These are phyloP conservation scores for Suillus lakei DNA, from an alignment of 768 basidiomycete genomes.

Conservation along the genomic window DNA sequence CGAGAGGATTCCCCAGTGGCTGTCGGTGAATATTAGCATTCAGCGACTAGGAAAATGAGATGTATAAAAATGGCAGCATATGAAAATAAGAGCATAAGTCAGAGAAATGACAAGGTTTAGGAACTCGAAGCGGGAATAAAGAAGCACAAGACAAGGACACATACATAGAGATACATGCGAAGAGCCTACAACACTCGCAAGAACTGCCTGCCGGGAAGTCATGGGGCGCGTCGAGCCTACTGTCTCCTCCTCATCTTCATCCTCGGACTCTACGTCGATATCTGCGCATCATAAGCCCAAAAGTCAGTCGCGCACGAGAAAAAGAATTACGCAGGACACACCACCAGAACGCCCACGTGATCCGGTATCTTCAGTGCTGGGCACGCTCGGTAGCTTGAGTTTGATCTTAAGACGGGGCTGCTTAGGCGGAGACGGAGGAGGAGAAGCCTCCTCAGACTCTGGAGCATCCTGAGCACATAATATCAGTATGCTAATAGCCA, in stretches of 20 bases:
- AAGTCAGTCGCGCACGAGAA: background rate
- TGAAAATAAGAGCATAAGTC: background rate
- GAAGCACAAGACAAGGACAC: background rate
- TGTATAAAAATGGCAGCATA: background rate
- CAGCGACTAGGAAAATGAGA: background rate
- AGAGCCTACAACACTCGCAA: constrained; percentile 70
- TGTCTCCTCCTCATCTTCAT: constrained; percentile 43
- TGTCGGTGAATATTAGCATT: background rate
- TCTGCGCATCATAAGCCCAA: constrained; percentile 26
- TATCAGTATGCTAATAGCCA: constrained; percentile 25
- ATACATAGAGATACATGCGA: constrained; percentile 69
- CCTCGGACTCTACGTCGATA: constrained; percentile 47
- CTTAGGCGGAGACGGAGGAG: constrained; percentile 33
- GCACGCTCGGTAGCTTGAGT: constrained; percentile 54
- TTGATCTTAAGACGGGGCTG: constrained; percentile 63
- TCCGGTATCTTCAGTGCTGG: constrained; percentile 37
- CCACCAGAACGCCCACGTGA: constrained; percentile 33
- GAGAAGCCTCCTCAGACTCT: constrained; percentile 40
- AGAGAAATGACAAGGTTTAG: background rate
- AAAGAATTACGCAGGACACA: constrained; percentile 8
- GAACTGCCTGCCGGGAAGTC: constrained; percentile 70
- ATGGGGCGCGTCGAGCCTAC: constrained; percentile 42
- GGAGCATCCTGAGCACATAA: constrained; percentile 28
- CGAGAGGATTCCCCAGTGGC: constrained; percentile 20
- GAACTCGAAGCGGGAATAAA: background rate